phyloP scores from a whole-genome alignment of 495 filamentous ascomycete genomes.

The Talaromyces wortmannii region DNA sequence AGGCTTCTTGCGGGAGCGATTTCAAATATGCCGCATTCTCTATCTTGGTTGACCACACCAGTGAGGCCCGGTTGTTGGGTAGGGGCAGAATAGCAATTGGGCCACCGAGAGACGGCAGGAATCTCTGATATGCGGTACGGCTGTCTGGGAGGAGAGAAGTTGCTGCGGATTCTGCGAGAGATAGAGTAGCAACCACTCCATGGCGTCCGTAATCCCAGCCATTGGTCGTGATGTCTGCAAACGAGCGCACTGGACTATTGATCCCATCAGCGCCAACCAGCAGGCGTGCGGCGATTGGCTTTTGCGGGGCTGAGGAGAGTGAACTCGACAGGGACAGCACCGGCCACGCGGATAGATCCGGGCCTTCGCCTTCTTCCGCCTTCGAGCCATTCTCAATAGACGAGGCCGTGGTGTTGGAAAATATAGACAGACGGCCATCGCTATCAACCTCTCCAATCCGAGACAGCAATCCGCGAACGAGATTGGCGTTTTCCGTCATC shows the following conservation, averaged over 20 bases:
- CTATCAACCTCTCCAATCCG: conserved; percentile 62
- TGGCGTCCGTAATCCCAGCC: conserved; percentile 94
- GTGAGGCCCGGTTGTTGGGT: conserved; percentile 69
- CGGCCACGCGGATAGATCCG: conserved; percentile 83
- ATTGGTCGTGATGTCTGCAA: conserved; percentile 73
- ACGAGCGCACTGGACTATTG: conserved; percentile 87
- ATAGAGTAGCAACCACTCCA: conserved; percentile 84
- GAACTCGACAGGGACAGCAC: conserved; percentile 58
- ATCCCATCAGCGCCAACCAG: conserved; percentile 91
- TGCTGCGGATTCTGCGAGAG: conserved; percentile 46
- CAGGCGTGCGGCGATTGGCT: conserved; percentile 63
- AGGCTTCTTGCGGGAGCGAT: conserved; percentile 59
- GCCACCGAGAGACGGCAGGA: conserved; percentile 72
- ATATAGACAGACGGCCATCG: conserved; percentile 47
- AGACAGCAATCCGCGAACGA: conserved; percentile 66
- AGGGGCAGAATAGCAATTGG: conserved; percentile 88
- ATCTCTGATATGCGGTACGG: conserved; percentile 88
- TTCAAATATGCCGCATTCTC: conserved; percentile 74
- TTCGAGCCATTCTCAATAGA: conserved; percentile 63
- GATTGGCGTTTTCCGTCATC: conserved; percentile 93
- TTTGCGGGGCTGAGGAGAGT: conserved; percentile 19
- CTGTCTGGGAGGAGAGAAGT: conserved; percentile 24
- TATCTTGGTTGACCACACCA: conserved; percentile 91
- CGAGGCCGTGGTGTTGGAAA: conserved; percentile 69
- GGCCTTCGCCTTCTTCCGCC: conserved; percentile 45